Percentiles rank a stretch among this genome's conserved stretches.
phyloP scores from a whole-genome alignment of 1,284 basidiomycete species.

The Boletellus deceptivus region DNA sequence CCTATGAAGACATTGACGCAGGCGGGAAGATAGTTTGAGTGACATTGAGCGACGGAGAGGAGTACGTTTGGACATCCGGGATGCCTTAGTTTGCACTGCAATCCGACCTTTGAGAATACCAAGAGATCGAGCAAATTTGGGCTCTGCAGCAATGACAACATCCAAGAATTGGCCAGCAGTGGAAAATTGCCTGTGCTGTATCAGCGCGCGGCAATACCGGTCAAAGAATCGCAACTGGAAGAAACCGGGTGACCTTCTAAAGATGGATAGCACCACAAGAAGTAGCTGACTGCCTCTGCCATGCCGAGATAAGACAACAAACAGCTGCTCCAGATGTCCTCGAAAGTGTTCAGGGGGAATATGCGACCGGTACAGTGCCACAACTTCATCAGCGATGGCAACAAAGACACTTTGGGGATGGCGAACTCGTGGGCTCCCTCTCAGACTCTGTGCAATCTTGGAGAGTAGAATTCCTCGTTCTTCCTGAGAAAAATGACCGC shows the following conservation, averaged over 20 bases:
- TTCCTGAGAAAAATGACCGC: slow-evolving; percentile 14
- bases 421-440: slow-evolving; percentile 11
- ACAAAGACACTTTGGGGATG: slow-evolving; percentile 10
- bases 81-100: slow-evolving; percentile 11
- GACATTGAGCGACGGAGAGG: slow-evolving; percentile 9
- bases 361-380: slow-evolving; percentile 19
- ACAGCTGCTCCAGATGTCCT: slow-evolving; percentile 26
- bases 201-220: slow-evolving; percentile 20
- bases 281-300: slow-evolving; percentile 18
- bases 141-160: slow-evolving; percentile 10
- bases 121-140: slow-evolving; percentile 13
- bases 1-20: slow-evolving; percentile 7
- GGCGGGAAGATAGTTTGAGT: slow-evolving; percentile 20
- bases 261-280: slow-evolving; percentile 22
- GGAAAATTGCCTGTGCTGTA: slow-evolving; percentile 21
- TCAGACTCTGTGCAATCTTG: slow-evolving; percentile 21
- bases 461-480: slow-evolving; percentile 22
- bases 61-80: slow-evolving; percentile 1
- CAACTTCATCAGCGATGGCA: slow-evolving; percentile 20
- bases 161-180: slow-evolving; percentile 13
- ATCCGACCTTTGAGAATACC: slow-evolving; percentile 5
- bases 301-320: slow-evolving; percentile 20
- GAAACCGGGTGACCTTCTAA: slow-evolving; percentile 14
- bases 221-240: slow-evolving; percentile 25
- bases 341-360: slow-evolving; percentile 28